Conservation (phyloP, 202 grass and related monocot species). For the Hordeum pubiflorum region DNA sequence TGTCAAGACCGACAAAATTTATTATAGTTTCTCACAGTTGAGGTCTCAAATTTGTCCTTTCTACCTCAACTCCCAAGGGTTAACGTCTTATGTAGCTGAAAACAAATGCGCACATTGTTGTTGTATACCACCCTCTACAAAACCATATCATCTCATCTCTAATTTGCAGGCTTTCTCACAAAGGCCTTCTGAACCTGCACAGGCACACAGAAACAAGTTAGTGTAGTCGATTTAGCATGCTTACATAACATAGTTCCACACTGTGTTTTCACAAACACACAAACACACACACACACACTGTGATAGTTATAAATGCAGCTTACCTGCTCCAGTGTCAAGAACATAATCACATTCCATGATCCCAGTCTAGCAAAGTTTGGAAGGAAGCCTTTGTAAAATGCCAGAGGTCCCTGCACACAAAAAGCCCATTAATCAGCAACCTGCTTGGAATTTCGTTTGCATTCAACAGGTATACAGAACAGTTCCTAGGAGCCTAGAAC, state of each 20-base stretch:
- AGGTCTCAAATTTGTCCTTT: conserved; percentile 27
- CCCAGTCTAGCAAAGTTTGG: conserved; percentile 86
- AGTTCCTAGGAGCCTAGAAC: background rate
- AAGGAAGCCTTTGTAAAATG: conserved; percentile 90
- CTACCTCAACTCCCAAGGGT: background rate
- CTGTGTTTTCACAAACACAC: no score
- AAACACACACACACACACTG: background rate
- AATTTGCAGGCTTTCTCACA: conserved; percentile 40
- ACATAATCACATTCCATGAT: conserved; percentile 99
- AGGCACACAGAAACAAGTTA: conserved; percentile 1
- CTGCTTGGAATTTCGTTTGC: background rate
- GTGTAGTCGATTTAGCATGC: background rate
- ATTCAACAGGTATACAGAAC: background rate
- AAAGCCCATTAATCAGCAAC: conserved; percentile 1
- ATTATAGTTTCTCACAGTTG: conserved; percentile 22
- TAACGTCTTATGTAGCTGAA: background rate
- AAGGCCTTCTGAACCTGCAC: conserved; percentile 69
- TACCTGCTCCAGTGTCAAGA: conserved; percentile 97
- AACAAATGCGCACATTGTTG: background rate
- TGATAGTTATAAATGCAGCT: background rate
- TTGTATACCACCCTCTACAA: background rate
- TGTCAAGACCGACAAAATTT: background rate
- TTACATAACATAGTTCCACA: background rate
- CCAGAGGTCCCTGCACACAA: conserved; percentile 59
- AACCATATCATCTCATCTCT: conserved; percentile 10